Conservation (phyloP, 345 rosid species). For the Hypericum perforatum region DNA sequence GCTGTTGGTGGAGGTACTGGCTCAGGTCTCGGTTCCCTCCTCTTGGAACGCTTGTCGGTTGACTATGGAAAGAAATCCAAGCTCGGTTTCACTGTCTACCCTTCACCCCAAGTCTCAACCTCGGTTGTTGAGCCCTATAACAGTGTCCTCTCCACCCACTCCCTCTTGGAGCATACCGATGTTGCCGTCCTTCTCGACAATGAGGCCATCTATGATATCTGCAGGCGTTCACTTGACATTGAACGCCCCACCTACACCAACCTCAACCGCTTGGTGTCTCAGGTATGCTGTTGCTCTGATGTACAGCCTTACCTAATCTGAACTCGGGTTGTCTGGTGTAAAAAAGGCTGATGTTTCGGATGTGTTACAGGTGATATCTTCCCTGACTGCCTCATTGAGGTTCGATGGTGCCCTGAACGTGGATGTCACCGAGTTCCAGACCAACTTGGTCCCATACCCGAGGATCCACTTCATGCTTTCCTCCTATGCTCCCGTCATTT, state of each 20-base stretch:
- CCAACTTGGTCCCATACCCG: slow-evolving; percentile 21
- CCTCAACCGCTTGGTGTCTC: slow-evolving; percentile 19
- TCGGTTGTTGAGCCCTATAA: slow-evolving; percentile 21
- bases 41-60: slow-evolving; percentile 19
- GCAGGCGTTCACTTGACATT: slow-evolving; percentile 20
- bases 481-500: slow-evolving; percentile 20
- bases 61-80: slow-evolving; percentile 18
- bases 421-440: slow-evolving; percentile 22
- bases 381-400: slow-evolving; percentile 21
- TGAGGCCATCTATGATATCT: slow-evolving; percentile 21
- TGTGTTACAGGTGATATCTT: slow-evolving; percentile 15
- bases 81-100: slow-evolving; percentile 19
- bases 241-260: slow-evolving; percentile 22
- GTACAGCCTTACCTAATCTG: neutral
- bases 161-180: slow-evolving; percentile 19
- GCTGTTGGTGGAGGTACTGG: slow-evolving; percentile 24
- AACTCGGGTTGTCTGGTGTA: neutral
- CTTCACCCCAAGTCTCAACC: slow-evolving; percentile 18
- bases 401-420: slow-evolving; percentile 23
- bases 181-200: slow-evolving; percentile 16
- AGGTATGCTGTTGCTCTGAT: slow-evolving; percentile 5
- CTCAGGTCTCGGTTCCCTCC: slow-evolving; percentile 19
- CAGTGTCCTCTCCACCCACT: slow-evolving; percentile 18
- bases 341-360: neutral
- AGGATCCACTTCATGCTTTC: slow-evolving; percentile 24